Evolutionary conservation across 2,329 filamentous ascomycete species (phyloP), one percentile per base, ranked within the genome.

Genomic region (Fusarium nygamai): DNA sequence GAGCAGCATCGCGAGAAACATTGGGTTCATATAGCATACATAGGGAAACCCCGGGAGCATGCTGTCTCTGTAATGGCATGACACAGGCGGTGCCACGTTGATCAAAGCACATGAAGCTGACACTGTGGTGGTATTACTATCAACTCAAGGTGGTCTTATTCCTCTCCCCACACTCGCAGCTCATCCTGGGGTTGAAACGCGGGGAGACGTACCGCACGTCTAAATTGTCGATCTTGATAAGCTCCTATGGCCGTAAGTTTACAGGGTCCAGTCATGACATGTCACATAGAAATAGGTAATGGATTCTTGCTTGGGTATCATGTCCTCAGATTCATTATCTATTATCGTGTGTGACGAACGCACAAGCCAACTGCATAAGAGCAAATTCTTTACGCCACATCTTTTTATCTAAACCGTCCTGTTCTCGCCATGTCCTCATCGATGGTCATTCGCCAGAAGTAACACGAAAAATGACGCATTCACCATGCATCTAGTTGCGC

Each of bases 161-260:
- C 53, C 64, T 78, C 75, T 78, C 73, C 73, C 68, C 69, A 75
- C 75, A 68, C 65, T 68, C 64, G 57, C 67, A 75, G 62, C 53
- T 61, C 36, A 60, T 38, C 36, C 31, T 47, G 54, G 24, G 53
- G 62, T 60, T 61, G 44, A 71, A 48, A 69, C 53, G 53, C 57
- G 46, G 53, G 59, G 53, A 67, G 58, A 53, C 43, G 19, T 27
- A 53, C 27, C 22, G 24, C 39, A 31, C 29, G 46, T 31, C 10
- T 27, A 39, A 27, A 54, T 46, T 29, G n/a, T 24, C 20, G 34
- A 65, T 63, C 56, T 63, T 66, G 39, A 67, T 58, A 64, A 61
- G 41, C 29, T 48, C 47, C 20, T 27, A 39, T 62, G 46, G 27
- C 22, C 27, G 47, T 57, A 56, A 58, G 24, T 59, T 54, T 57